Evolutionary conservation across 2,329 filamentous ascomycete genomes (phyloP).

Genomic region (Alternaria dauci): DNA sequence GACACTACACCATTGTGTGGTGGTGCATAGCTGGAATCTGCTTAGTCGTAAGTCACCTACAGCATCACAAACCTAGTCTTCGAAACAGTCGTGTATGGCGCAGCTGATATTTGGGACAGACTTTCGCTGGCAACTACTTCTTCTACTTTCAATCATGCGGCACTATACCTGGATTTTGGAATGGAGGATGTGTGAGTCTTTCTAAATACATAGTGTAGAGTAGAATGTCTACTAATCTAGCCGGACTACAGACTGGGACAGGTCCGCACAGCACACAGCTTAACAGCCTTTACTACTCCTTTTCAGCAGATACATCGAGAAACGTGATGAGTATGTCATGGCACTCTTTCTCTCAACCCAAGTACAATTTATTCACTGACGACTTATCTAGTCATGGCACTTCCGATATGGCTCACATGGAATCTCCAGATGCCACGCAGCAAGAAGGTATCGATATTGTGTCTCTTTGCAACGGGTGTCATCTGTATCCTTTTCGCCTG

Average conservation of each 20-base stretch:
- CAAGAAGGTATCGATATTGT: constrained; percentile 44
- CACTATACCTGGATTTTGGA: constrained; percentile 20
- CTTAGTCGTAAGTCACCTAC: constrained; percentile 34
- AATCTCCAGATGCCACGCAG: constrained; percentile 41
- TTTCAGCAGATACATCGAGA: constrained; percentile 40
- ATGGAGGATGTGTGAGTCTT: constrained; percentile 15
- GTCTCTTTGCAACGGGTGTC: constrained; percentile 23
- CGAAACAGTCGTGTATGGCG: neutral
- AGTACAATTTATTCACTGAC: neutral
- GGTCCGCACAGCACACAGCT: constrained; percentile 31
- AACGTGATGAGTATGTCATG: constrained; percentile 38
- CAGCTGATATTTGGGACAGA: constrained; percentile 24
- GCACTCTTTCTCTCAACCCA: neutral
- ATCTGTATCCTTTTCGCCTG: constrained; percentile 23
- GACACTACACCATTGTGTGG: constrained; percentile 45
- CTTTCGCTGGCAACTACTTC: constrained; percentile 46
- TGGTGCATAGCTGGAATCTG: constrained; percentile 44
- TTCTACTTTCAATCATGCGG: constrained; percentile 49
- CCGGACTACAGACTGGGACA: neutral
- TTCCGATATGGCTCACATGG: constrained; percentile 47
- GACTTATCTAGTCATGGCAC: constrained; percentile 36
- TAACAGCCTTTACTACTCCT: constrained; percentile 26
- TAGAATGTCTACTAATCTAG: neutral
- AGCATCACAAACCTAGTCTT: neutral
- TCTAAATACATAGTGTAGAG: neutral